Base-by-base conservation (phyloP, 2,329 filamentous ascomycete species). In the Aspergillus neotritici region DNA sequence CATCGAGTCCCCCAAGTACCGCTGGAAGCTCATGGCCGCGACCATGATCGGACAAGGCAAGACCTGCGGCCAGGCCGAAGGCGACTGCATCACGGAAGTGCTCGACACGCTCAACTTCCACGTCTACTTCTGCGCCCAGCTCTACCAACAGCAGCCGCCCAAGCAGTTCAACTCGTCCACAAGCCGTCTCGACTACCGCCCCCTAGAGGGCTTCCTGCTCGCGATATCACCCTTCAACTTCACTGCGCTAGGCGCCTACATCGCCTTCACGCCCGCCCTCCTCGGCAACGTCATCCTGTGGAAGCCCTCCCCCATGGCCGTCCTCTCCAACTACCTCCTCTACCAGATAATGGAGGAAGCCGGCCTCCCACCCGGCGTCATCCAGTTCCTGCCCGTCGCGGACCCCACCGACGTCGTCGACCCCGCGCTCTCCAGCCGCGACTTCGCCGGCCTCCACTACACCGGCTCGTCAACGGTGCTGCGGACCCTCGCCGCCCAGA, bases 21-120 rank as follows among this genome's bases (percentile, higher is more conserved):
- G 91, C 61, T 94, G 94, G 70, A 87, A 95, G 42, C 80, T 97
- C 57, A 93, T 96, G 82, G 90, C 91, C 3, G 84, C 87, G 12
- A 95, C 91, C 4, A 94, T 96, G 80, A 73, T 95, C 15, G 90
- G 91, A 48, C 91, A 97, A 70, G 91, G 91, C 57, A 96, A 96
- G 79, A 96, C 95, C 64, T 87, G 86, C 34, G 95, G 88, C 88
- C 90, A 97, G 68, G 90, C 88, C 28, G 90, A 97, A 75, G 96
- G 96, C 52, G 90, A 96, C 67, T 78, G 88, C 29, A 90, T 90
- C 12, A 90, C 90, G 9, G 91, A 97, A 73, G 70, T 94, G 58
- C 84, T 80, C 51, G 90, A 97, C 65, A 96, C 96, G 69, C 73
- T 96, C 61, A 81, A 87, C 12, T 49, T 59, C 21, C 61, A 62